Base-by-base conservation (phyloP, 768 basidiomycete genomes). In the Astraeus odoratus region DNA sequence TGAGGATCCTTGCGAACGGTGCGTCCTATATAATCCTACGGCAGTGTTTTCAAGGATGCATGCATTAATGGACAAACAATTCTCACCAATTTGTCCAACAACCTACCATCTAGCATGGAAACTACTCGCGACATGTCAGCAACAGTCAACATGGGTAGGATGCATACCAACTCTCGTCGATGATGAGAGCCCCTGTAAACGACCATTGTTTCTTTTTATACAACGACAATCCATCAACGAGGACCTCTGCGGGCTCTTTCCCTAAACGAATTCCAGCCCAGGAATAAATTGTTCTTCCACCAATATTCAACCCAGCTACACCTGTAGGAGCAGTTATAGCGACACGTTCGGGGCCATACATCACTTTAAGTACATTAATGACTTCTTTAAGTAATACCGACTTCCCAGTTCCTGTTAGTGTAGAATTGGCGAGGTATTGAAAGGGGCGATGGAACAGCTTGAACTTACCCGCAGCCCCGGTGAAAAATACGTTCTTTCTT, bases 381-480 rank as follows among this genome's bases (percentile, higher is more conserved):
- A 86, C 82, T 34, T 71, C 73, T n/a, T 78, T 65, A 4, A 87
- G 66, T 0, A 86, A 66, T 16, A 85, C 76, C 3, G 83, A 86
- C 61, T 87, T 87, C 26, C 85, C 84, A 3, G 85, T 86, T 8
- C 76, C 77, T 75, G 40, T 9, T 30, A 24, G 36, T 47, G n/a
- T 44, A 35, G 8, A 16, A 22, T 23, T 10, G n/a, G 13, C 25
- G 19, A n/a, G 22, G 24, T 9, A 27, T 1, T 26, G 37, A 27
- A 25, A 35, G 38, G 18, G 47, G 39, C 26, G 1, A 19, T n/a
- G 40, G 4, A 6, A 26, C 51, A 51, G n/a, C n/a, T n/a, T n/a
- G n/a, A n/a, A n/a, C n/a, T 43, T 46, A 83, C 84, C 81, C 46
- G 85, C 85, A 45, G 80, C 75, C 18, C 85, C 85, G 2, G 83